Base-by-base conservation (phyloP, 345 rosid genomes). In the Salix koriyanagi region DNA sequence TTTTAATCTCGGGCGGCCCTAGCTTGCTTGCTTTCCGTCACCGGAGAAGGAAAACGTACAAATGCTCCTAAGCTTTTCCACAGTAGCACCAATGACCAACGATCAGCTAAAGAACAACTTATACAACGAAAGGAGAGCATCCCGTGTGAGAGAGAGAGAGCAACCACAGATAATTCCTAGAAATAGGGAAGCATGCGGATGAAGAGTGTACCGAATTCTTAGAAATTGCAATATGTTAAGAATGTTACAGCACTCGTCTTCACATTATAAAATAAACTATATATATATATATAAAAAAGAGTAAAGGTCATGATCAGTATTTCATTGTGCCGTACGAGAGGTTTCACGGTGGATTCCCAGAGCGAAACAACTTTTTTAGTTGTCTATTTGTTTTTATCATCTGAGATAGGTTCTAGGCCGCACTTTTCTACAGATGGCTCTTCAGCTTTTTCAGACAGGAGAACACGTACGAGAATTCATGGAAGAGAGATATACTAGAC, bases 401-500 rank as follows among this genome's bases (percentile, higher is more conserved):
- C 85, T 85, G 92, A 90, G 65, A 73, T 82, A 72, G 81, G 77
- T 77, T 83, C 83, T 25, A 71, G 83, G 72, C 52, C 89, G 77
- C 88, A 87, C 32, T 83, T 87, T 66, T 81, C 90, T 68, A 85
- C 87, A 82, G 94, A 89, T 77, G 87, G 86, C 69, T 79, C 97
- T 81, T 81, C 86, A 71, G 71, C 79, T 42, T 82, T 87, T 71
- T 58, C 82, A 75, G 96, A 85, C 73, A 89, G 90, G 89, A 70
- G 90, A 90, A 82, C 76, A 85, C 58, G 70, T 73, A 30, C 32
- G 32, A 2, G 68, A 82, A 81, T 83, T 77, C 90, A 32, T 92
- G 97, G 99, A 90, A 91, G 80, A 88, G 90, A 85, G 96, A 92
- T 82, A 87, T 72, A 42, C 78, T 89, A 85, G 96, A 90, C 67